Conservation (phyloP, 768 basidiomycete species). For the Mycena haematopus region DNA sequence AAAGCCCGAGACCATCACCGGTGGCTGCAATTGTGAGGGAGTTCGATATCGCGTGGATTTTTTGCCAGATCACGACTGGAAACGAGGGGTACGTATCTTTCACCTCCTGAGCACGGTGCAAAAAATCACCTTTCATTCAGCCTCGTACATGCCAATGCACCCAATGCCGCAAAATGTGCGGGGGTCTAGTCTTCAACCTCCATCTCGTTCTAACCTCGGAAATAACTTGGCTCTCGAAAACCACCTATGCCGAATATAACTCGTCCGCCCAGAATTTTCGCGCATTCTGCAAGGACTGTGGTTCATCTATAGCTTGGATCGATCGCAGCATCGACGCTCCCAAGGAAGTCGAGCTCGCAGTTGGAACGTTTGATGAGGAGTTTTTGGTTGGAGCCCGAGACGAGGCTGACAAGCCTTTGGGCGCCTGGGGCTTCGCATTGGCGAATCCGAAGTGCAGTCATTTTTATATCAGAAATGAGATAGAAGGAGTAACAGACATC, state of each 20-base stretch:
- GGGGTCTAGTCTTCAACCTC: not conserved
- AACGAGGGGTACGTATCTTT: conserved; percentile 7
- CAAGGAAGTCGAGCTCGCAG: conserved; percentile 8
- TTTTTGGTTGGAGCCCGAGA: conserved; percentile 21
- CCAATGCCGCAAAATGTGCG: conserved; percentile 24
- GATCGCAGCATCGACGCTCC: not conserved
- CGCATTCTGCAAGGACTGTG: conserved; percentile 21
- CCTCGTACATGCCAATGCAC: conserved; percentile 24
- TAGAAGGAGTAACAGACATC: conserved; percentile 10
- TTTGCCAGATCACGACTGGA: conserved; percentile 19
- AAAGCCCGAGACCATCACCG: conserved; percentile 2
- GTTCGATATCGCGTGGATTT: conserved; percentile 21
- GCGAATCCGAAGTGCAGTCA: conserved; percentile 14
- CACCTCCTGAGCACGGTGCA: not conserved
- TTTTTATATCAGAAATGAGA: conserved; percentile 19
- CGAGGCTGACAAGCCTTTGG: conserved; percentile 4
- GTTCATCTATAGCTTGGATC: conserved; percentile 17
- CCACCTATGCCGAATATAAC: conserved; percentile 22
- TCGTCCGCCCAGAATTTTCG: conserved; percentile 10
- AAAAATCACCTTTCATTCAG: not conserved
- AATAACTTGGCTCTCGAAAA: conserved; percentile 15
- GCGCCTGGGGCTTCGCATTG: conserved; percentile 10
- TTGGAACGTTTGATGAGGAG: conserved; percentile 16
- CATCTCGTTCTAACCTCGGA: not conserved
- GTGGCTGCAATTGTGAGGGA: conserved; percentile 19